Evolutionary conservation across 2,329 filamentous ascomycete species (phyloP).

Genomic region (Cladophialophora chaetospira): DNA sequence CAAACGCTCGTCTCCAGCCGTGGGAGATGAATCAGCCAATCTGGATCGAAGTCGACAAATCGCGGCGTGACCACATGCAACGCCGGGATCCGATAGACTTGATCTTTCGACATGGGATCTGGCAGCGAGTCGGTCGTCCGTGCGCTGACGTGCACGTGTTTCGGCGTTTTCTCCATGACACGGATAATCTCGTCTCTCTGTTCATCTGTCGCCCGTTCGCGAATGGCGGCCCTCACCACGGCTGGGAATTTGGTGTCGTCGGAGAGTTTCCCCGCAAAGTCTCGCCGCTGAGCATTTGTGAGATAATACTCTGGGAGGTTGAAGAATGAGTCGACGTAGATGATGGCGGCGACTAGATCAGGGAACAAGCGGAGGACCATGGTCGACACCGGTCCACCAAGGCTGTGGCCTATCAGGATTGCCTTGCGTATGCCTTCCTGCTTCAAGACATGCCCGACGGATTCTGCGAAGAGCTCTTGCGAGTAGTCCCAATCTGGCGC

Average conservation of each 20-base stretch:
- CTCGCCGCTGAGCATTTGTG: not conserved
- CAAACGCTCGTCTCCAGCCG: not conserved
- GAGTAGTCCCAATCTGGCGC: conserved; percentile 6
- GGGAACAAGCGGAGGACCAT: conserved; percentile 15
- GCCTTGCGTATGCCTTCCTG: not conserved
- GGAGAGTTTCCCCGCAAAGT: not conserved
- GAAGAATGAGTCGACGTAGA: conserved; percentile 24
- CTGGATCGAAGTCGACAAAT: conserved; percentile 3
- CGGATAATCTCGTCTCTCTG: not conserved
- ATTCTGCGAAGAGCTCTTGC: conserved; percentile 4
- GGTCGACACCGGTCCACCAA: conserved; percentile 18
- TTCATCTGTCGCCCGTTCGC: not conserved
- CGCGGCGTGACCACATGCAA: not conserved
- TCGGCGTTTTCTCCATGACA: conserved; percentile 6
- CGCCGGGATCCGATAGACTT: conserved; percentile 12
- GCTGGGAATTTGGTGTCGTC: conserved; percentile 2
- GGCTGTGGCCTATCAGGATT: conserved; percentile 16
- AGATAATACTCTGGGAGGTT: conserved; percentile 16
- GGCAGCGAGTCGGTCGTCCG: conserved; percentile 10
- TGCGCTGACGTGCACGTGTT: conserved; percentile 13
- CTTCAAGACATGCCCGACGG: conserved; percentile 1
- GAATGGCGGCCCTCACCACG: not conserved
- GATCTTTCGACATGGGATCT: not conserved
- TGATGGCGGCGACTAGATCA: not conserved
- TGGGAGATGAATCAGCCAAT: conserved; percentile 8